These are phyloP conservation scores for Exophiala xenobiotica DNA, from an alignment of 2,329 filamentous ascomycete species.

Conservation along the genomic window DNA sequence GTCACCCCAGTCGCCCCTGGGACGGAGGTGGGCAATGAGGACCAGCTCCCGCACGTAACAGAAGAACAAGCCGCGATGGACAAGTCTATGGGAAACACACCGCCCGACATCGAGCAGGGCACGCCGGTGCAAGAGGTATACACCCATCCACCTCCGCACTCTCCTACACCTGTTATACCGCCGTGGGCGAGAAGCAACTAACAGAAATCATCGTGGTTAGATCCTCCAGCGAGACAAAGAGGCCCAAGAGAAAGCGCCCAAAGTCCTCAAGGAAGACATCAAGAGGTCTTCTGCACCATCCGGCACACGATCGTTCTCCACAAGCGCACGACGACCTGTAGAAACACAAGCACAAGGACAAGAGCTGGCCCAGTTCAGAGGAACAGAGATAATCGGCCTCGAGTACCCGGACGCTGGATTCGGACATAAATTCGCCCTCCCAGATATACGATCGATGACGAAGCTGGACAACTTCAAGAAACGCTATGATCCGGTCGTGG, in stretches of 20 bases:
- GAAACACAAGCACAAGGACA: conserved; percentile 32
- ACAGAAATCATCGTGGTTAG: conserved; percentile 39
- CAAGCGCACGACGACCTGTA: conserved; percentile 45
- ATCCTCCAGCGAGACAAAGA: conserved; percentile 64
- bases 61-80: conserved; percentile 64
- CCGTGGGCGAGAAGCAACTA: no score
- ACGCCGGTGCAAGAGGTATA: conserved; percentile 66
- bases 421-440: conserved; percentile 78
- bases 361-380: conserved; percentile 21
- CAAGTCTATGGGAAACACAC: conserved; percentile 56
- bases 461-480: conserved; percentile 66
- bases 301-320: conserved; percentile 56
- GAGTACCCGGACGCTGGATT: conserved; percentile 34
- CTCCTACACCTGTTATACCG: no score
- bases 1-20: conserved; percentile 26
- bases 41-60: conserved; percentile 59
- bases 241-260: conserved; percentile 61
- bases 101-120: conserved; percentile 64
- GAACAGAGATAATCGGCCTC: conserved; percentile 34
- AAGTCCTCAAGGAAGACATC: conserved; percentile 64
- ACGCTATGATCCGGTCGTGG: conserved; percentile 80
- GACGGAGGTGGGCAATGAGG: conserved; percentile 50
- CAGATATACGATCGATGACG: conserved; percentile 59
- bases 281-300: conserved; percentile 33
- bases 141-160: no score